Conservation (phyloP, 352 stramenopile species). For the Phytophthora lateralis region DNA sequence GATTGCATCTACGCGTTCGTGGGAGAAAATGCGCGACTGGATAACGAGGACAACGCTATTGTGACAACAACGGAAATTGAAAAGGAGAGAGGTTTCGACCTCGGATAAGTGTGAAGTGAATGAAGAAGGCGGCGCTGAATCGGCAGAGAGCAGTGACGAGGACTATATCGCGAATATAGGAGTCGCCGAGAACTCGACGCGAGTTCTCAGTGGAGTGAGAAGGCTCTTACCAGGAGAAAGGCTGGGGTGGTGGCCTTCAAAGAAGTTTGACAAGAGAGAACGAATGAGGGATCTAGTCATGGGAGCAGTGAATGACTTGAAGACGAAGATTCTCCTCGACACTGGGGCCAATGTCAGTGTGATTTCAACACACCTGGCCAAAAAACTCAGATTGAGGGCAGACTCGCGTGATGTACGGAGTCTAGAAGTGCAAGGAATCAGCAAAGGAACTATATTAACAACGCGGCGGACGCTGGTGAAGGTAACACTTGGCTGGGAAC, state of each 20-base stretch:
- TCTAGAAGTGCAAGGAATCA: neutral
- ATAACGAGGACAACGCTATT: neutral
- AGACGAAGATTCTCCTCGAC: neutral
- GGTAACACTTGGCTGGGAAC: constrained; percentile 4
- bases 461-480: neutral
- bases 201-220: neutral
- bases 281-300: neutral
- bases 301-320: neutral
- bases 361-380: neutral
- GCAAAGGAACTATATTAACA: neutral
- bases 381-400: neutral
- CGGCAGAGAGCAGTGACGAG: neutral
- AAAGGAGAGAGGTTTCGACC: neutral
- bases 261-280: neutral
- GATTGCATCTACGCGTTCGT: too few relatives aligned
- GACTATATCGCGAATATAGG: neutral
- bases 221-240: neutral
- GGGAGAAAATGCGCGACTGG: too few relatives aligned
- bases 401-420: neutral
- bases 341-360: neutral
- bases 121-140: too few relatives aligned
- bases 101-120: neutral
- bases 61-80: neutral
- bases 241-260: constrained; percentile 1
- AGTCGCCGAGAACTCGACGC: neutral